Base-by-base conservation (phyloP, 768 basidiomycete genomes). In the Kwoniella pini region DNA sequence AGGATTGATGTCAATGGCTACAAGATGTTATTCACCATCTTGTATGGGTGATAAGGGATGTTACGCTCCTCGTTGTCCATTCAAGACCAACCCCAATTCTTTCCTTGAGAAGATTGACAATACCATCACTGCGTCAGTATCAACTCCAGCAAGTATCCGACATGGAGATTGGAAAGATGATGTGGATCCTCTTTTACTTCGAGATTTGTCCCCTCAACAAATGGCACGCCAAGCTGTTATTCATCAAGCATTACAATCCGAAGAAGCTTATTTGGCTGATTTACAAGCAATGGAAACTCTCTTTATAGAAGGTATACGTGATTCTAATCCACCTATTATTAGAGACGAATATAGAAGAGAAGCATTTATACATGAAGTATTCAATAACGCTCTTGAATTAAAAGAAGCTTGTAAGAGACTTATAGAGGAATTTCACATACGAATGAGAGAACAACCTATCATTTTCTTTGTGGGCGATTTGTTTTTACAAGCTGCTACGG, bases 371-470 rank as follows among this genome's bases (percentile, higher is more conserved):
- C 87, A 90, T 76, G 91, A 94, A 72, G 85, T 98, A 69, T 97
- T 98, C 89, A 87, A 90, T 54, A 85, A 87, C 71, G 95, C 91
- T 19, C 83, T 95, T 69, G 91, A 96, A 75, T 88, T 98, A n/a
- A 84, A 90, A 17, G 88, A 89, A 74, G 88, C 89, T 71, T 91
- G 89, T 69, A 83, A 86, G 28, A 83, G 86, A 11, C 82, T 96
- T n/a, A 82, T 97, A 15, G 90, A 94, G 70, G 85, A 88, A 3
- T 84, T 97, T 80, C 86, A 87, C 67, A 87, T 91, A 40, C 85
- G 92, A 28, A 91, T 97, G 74, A 84, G 88, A 30, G 92, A 96
- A 73, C 88, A 93, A 63, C 88, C 89, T 0, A 84, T 96, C 53
- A 90, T 98, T 33, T 83, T 86, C 62, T 83, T 84, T 40, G 89